A percentile compares a stretch with the other conserved stretches of the same genome.
These are phyloP conservation scores for Fragosphaeria purpurea DNA, from an alignment of 2,329 filamentous ascomycete genomes.

Conservation along the genomic window DNA sequence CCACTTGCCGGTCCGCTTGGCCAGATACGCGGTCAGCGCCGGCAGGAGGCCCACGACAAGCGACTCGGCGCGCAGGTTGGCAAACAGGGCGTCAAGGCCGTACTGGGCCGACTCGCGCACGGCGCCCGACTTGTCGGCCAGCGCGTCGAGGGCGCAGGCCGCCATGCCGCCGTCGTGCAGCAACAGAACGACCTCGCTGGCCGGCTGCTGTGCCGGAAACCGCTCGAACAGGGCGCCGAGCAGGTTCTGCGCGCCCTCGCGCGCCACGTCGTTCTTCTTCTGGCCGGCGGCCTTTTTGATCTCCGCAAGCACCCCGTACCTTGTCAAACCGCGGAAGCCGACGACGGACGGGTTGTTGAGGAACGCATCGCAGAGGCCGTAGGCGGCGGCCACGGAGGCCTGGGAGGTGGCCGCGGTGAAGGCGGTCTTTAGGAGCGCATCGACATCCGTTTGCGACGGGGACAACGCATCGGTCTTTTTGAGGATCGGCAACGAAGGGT, in stretches of 20 bases:
- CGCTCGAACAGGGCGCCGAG: slow-evolving; percentile 89
- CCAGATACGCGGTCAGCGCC: slow-evolving; percentile 62
- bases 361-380: slow-evolving; percentile 50
- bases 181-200: slow-evolving; percentile 73
- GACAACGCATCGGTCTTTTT: slow-evolving; percentile 18
- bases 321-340: slow-evolving; percentile 40
- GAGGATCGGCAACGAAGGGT: slow-evolving; percentile 15
- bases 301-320: slow-evolving; percentile 46
- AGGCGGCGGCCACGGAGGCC: slow-evolving; percentile 55
- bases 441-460: slow-evolving; percentile 55
- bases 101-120: slow-evolving; percentile 91
- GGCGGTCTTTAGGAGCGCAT: slow-evolving; percentile 53
- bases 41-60: slow-evolving; percentile 77
- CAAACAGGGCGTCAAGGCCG: slow-evolving; percentile 81
- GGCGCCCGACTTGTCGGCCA: slow-evolving; percentile 81
- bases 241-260: slow-evolving; percentile 91
- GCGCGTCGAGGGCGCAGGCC: slow-evolving; percentile 64
- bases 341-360: slow-evolving; percentile 38
- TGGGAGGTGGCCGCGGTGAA: slow-evolving; percentile 61
- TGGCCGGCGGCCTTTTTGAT: slow-evolving; percentile 68
- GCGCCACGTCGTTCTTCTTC: slow-evolving; percentile 80
- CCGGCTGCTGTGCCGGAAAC: slow-evolving; percentile 64
- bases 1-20: slow-evolving; percentile 87
- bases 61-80: slow-evolving; percentile 68
- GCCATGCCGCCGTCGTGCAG: slow-evolving; percentile 71